phyloP scores from a whole-genome alignment of 1,284 basidiomycete species.

The Cutaneotrichosporon mucoides region DNA sequence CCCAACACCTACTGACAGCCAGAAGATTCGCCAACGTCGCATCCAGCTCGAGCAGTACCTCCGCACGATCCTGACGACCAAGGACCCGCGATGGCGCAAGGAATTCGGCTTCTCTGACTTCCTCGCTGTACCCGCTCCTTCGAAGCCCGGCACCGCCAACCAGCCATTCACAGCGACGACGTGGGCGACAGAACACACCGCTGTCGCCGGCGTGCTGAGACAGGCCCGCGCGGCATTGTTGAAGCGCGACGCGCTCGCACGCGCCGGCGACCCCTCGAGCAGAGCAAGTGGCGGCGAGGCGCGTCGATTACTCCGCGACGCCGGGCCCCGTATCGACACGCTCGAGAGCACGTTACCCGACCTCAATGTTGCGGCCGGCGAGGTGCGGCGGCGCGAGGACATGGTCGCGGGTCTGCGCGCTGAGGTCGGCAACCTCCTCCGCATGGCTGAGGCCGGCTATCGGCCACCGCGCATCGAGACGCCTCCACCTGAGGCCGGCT shows the following conservation, averaged over 20 bases:
- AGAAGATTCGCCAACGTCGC: constrained; percentile 68
- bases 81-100: constrained; percentile 77
- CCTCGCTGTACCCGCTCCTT: constrained; percentile 63
- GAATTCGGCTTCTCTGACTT: constrained; percentile 77
- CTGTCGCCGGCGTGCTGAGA: constrained; percentile 68
- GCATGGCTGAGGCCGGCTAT: constrained; percentile 47
- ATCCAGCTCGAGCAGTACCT: constrained; percentile 77
- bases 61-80: constrained; percentile 72
- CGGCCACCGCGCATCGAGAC: not conserved
- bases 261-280: constrained; percentile 68
- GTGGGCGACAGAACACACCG: constrained; percentile 80
- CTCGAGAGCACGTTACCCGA: constrained; percentile 67
- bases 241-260: constrained; percentile 75
- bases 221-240: constrained; percentile 77
- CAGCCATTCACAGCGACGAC: constrained; percentile 60
- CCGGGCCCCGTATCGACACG: constrained; percentile 63
- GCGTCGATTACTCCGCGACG: constrained; percentile 73
- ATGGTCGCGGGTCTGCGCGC: constrained; percentile 71
- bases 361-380: constrained; percentile 63
- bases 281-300: constrained; percentile 76
- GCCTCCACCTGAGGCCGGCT: constrained; percentile 3
- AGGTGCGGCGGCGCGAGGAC: constrained; percentile 74
- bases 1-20: constrained; percentile 7
- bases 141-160: constrained; percentile 10
- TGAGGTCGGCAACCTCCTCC: constrained; percentile 59